A percentile compares a stretch with the other conserved stretches of the same genome.
Conservation (phyloP, 129 eudicot genomes). For the Helianthus tuberosus region DNA sequence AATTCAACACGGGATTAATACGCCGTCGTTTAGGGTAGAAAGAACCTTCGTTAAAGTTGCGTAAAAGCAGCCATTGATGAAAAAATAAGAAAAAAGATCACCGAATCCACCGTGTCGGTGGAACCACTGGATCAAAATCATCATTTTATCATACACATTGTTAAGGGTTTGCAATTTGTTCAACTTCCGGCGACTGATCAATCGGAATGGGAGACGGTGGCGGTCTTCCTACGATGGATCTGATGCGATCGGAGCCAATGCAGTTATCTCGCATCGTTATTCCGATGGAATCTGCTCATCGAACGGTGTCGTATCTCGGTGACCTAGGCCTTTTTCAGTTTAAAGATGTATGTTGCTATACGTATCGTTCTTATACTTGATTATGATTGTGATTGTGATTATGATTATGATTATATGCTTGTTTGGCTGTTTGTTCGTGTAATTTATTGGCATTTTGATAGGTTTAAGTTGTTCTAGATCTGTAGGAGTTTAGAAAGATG, state of each 20-base stretch:
- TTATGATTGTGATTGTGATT: neutral
- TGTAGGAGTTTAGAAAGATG: neutral
- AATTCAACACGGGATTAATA: conserved; percentile 17
- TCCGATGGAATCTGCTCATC: conserved; percentile 81
- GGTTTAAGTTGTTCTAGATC: conserved; percentile 2
- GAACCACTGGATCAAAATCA: conserved; percentile 19
- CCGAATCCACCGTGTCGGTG: conserved; percentile 43
- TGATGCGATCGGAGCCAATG: conserved; percentile 83
- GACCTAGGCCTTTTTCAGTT: conserved; percentile 86
- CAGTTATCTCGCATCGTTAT: conserved; percentile 79
- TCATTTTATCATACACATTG: conserved; percentile 4
- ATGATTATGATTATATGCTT: neutral
- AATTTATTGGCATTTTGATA: conserved; percentile 15
- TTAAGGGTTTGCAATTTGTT: conserved; percentile 9
- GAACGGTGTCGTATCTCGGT: conserved; percentile 81
- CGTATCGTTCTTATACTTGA: neutral
- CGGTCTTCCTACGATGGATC: conserved; percentile 76
- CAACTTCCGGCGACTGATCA: conserved; percentile 15
- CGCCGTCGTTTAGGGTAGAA: conserved; percentile 10
- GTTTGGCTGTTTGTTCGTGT: neutral
- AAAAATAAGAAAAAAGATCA: conserved; percentile 21
- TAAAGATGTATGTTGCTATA: conserved; percentile 67
- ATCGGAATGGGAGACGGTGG: conserved; percentile 40
- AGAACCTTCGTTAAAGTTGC: conserved; percentile 31
- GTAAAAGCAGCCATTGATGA: conserved; percentile 35